Evolutionary conservation across 139 green algal genomes (phyloP).

Genomic region (Haematococcus lacustris): DNA sequence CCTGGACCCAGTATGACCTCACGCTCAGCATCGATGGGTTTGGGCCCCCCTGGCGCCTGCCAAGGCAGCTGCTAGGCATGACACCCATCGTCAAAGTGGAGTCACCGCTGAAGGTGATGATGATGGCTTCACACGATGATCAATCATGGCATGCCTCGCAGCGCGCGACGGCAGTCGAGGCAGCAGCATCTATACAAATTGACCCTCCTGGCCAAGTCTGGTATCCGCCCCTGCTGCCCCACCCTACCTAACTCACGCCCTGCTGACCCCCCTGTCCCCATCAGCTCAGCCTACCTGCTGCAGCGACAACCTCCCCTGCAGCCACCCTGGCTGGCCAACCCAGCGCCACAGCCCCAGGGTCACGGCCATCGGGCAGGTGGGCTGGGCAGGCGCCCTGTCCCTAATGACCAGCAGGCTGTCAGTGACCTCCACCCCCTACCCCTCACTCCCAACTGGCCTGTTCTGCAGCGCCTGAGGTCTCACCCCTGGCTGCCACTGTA

Average conservation of each 20-base stretch:
- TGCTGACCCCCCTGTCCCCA: background rate
- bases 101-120: too few relatives aligned
- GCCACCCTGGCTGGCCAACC: conserved; percentile 31
- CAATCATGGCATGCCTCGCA: background rate
- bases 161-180: background rate
- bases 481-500: too few relatives aligned
- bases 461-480: too few relatives aligned
- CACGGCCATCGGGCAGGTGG: conserved; percentile 1
- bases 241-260: background rate
- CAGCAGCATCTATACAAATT: background rate
- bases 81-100: too few relatives aligned
- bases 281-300: background rate
- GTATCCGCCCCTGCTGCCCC: background rate
- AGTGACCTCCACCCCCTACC: too few relatives aligned
- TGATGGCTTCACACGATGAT: too few relatives aligned
- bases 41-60: too few relatives aligned
- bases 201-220: background rate
- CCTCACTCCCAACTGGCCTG: too few relatives aligned
- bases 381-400: conserved; percentile 13
- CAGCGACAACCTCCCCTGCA: conserved; percentile 13
- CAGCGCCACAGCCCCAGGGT: conserved; percentile 16
- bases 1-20: too few relatives aligned
- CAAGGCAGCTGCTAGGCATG: too few relatives aligned
- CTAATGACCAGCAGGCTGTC: too few relatives aligned
- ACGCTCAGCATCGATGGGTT: too few relatives aligned